Evolutionary conservation across 352 stramenopile species (phyloP).

Genomic region (Phytophthora colocasiae): DNA sequence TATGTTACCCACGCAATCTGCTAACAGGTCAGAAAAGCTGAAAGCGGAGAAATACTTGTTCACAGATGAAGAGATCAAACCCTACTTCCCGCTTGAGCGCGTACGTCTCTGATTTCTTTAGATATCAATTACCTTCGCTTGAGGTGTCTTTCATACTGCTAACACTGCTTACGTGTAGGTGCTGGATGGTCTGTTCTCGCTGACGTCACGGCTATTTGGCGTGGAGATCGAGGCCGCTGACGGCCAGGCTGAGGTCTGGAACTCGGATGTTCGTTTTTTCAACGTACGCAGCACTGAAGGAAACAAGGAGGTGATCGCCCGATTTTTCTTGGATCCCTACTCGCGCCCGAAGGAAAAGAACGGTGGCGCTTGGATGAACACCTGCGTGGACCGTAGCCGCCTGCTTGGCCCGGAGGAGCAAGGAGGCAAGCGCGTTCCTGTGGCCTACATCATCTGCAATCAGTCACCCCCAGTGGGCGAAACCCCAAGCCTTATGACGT

Average conservation of each 20-base stretch:
- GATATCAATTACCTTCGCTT: not conserved
- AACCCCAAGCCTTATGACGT: conserved; percentile 98
- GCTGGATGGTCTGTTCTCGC: conserved; percentile 96
- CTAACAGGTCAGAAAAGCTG: conserved; percentile 88
- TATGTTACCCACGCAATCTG: not conserved
- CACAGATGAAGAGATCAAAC: conserved; percentile 97
- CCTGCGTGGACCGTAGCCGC: conserved; percentile 94
- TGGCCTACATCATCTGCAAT: conserved; percentile 99
- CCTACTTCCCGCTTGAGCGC: conserved; percentile 96
- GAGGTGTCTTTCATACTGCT: conserved; percentile 5
- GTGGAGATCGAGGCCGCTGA: conserved; percentile 92
- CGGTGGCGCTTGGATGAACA: conserved; percentile 98
- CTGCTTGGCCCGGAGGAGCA: conserved; percentile 72
- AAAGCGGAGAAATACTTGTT: conserved; percentile 96
- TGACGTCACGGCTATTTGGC: conserved; percentile 95
- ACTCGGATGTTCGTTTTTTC: conserved; percentile 97
- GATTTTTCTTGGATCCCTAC: conserved; percentile 98
- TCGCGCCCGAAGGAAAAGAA: conserved; percentile 97
- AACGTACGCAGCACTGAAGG: conserved; percentile 84
- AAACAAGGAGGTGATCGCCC: conserved; percentile 90
- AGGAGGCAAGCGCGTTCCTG: conserved; percentile 84
- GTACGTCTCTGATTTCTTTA: conserved; percentile 45
- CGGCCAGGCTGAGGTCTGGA: conserved; percentile 86
- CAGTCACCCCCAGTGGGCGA: conserved; percentile 93
- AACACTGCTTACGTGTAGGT: conserved; percentile 33